Base-by-base conservation (phyloP, 768 basidiomycete genomes). In the Lactifluus piperatus region DNA sequence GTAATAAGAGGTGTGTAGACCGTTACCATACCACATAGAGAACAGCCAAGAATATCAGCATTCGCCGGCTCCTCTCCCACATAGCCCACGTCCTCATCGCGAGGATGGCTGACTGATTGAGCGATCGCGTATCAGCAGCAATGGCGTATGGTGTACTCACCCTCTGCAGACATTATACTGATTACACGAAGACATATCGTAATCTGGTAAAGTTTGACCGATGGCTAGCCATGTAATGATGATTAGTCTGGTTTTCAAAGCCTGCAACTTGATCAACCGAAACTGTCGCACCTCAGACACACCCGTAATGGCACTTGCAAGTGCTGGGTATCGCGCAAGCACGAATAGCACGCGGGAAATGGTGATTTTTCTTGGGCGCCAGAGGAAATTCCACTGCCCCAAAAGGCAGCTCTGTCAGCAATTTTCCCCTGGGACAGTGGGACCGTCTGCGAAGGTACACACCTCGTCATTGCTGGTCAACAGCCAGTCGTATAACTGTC, bases 61-160 rank as follows among this genome's bases (percentile, higher is more conserved):
- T 63, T 5, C 18, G 11, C 2, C 59, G 62, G 51, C 56, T 64
- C 26, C 54, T 67, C 36, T 61, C 64, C 69, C 69, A 70, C 51
- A 70, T 62, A 3, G 68, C 69, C 67, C 69, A 70, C n/a, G 68
- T 68, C 27, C 69, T 58, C 27, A 62, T 62, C 18, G 63, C 69
- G 14, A 70, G 58, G 32, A 70, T 65, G 20, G 67, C 69, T 69
- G 26, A 6, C 22, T n/a, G 18, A 10, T 16, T 51, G 44, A 37
- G 34, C 18, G 10, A 11, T 1, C 0, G 5, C 1, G 8, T 13
- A 30, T 26, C 22, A 16, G 11, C 13, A 45, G 36, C 26, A 36
- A 14, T 8, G 20, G 29, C 10, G 22, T 27, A 26, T 22, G 43
- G 45, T 14, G 8, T 4, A 30, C 54, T 46, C 29, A 62, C 62